Evolutionary conservation across 768 basidiomycete species (phyloP).

Genomic region (Mycena kentingensis): DNA sequence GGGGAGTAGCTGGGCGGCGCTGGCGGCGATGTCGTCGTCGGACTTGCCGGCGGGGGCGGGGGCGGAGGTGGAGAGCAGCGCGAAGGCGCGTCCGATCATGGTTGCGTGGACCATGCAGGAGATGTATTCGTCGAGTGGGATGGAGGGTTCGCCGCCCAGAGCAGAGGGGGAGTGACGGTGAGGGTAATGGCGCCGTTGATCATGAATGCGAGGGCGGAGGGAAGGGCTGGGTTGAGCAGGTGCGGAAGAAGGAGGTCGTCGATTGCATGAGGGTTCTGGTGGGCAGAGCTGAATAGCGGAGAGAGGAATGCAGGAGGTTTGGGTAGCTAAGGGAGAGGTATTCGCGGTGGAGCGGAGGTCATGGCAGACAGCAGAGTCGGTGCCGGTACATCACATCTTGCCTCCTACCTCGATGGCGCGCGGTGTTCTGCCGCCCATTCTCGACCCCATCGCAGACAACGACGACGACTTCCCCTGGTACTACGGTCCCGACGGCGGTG

Average conservation of each 20-base stretch:
- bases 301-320: background rate
- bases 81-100: constrained; percentile 9
- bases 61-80: constrained; percentile 5
- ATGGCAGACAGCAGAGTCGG: background rate
- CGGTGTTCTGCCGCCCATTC: background rate
- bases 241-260: constrained; percentile 9
- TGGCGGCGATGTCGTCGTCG: constrained; percentile 1
- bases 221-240: constrained; percentile 11
- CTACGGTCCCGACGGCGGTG: background rate
- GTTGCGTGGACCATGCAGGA: constrained; percentile 6
- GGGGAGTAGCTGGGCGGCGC: background rate
- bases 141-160: constrained; percentile 8
- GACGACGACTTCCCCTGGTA: background rate
- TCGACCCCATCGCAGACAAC: background rate
- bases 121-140: background rate
- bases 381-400: background rate
- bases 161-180: constrained; percentile 6
- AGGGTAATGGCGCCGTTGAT: background rate
- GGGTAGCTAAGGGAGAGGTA: background rate
- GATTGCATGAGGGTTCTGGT: constrained; percentile 1
- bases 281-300: constrained; percentile 4
- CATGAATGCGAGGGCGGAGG: constrained; percentile 1
- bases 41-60: constrained; percentile 4
- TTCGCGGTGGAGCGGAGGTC: background rate
- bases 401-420: background rate